Conservation (phyloP, 1,139 yeast genomes). For the Suhomyces guaymorum region DNA sequence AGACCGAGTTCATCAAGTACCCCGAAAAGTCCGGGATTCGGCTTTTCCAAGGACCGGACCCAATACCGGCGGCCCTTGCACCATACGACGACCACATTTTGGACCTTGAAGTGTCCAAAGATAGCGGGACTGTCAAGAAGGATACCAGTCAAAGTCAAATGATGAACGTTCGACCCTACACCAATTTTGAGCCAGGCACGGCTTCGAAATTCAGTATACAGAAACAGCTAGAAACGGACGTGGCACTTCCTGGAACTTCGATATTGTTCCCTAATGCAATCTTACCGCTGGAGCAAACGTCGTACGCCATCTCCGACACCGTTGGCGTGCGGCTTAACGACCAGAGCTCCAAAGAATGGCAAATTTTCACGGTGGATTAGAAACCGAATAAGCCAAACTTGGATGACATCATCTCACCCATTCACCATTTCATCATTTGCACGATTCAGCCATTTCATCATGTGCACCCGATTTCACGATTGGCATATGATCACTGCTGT, state of each 20-base stretch:
- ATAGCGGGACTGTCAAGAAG: not conserved
- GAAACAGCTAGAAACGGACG: slow-evolving; percentile 4
- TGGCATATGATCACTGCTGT: too few relatives aligned
- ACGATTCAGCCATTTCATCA: too few relatives aligned
- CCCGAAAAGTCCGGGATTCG: slow-evolving; percentile 12
- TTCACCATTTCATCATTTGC: too few relatives aligned
- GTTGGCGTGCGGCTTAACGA: slow-evolving; percentile 6
- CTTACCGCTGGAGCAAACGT: not conserved
- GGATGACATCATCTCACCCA: not conserved
- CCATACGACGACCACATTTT: slow-evolving; percentile 5
- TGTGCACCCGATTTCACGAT: too few relatives aligned
- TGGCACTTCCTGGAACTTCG: slow-evolving; percentile 13
- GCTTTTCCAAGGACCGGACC: slow-evolving; percentile 5
- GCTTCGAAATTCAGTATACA: slow-evolving; percentile 14
- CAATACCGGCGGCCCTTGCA: slow-evolving; percentile 1
- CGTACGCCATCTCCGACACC: not conserved
- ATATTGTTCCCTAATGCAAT: slow-evolving; percentile 10
- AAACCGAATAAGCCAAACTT: not conserved
- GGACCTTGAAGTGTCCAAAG: slow-evolving; percentile 2
- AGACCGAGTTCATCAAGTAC: slow-evolving; percentile 11
- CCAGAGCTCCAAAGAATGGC: slow-evolving; percentile 14
- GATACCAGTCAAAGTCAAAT: not conserved
- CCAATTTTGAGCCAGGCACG: slow-evolving; percentile 13
- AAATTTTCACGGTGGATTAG: slow-evolving; percentile 11
- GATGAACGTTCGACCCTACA: slow-evolving; percentile 14